Conservation (phyloP, 352 stramenopile species). For the Peronospora farinosa region DNA sequence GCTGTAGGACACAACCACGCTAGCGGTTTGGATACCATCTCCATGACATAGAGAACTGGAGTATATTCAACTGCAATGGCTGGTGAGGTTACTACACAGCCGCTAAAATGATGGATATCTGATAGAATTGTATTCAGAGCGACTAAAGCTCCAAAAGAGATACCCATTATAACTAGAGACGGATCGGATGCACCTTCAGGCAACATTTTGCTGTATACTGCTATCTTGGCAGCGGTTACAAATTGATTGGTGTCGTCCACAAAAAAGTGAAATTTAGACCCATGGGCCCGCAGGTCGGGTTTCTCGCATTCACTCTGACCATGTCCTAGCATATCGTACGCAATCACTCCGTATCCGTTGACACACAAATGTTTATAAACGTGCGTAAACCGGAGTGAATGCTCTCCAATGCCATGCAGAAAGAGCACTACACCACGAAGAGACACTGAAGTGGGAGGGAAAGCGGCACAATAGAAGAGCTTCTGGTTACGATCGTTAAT, state of each 20-base stretch:
- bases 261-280: conserved; percentile 52
- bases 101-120: conserved; percentile 36
- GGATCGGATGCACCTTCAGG: conserved; percentile 10
- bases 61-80: conserved; percentile 61
- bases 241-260: conserved; percentile 70
- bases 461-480: conserved; percentile 53
- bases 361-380: conserved; percentile 46
- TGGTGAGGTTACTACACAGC: conserved; percentile 45
- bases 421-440: conserved; percentile 52
- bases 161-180: conserved; percentile 54
- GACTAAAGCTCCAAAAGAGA: conserved; percentile 63
- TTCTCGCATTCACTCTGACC: conserved; percentile 47
- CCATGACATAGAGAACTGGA: conserved; percentile 36
- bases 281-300: conserved; percentile 31
- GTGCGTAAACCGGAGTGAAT: conserved; percentile 53
- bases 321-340: conserved; percentile 59
- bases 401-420: conserved; percentile 59
- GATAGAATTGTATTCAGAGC: conserved; percentile 51
- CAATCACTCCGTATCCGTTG: conserved; percentile 45
- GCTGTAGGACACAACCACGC: conserved; percentile 39
- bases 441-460: conserved; percentile 25
- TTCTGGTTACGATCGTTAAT: conserved; percentile 39
- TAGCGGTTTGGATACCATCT: conserved; percentile 34
- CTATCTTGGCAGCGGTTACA: conserved; percentile 34
- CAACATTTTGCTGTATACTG: conserved; percentile 35